Evolutionary conservation across 2,329 filamentous ascomycete genomes (phyloP).

Genomic region (Aspergillus sp.): DNA sequence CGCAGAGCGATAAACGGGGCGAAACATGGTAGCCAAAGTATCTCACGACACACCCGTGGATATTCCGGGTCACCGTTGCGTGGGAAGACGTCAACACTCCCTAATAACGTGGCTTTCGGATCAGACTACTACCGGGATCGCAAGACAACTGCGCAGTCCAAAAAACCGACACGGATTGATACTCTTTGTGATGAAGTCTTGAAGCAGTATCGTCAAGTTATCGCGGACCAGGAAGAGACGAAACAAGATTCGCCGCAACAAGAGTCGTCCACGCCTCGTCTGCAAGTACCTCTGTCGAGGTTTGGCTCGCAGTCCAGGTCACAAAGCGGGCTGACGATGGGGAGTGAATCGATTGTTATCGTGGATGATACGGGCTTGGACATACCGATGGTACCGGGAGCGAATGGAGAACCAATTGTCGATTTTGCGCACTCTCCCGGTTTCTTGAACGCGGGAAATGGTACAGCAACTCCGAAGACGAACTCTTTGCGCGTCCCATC

Average conservation of each 20-base stretch:
- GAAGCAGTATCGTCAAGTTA: constrained; percentile 70
- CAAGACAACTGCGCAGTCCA: constrained; percentile 27
- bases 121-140: constrained; percentile 39
- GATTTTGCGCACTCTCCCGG: constrained; percentile 10
- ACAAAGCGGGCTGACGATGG: constrained; percentile 58
- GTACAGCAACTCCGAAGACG: constrained; percentile 9
- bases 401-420: constrained; percentile 13
- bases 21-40: constrained; percentile 32
- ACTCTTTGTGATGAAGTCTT: constrained; percentile 70
- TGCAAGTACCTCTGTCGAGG: constrained; percentile 10
- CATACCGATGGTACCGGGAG: constrained; percentile 35
- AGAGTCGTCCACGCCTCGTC: constrained; percentile 1
- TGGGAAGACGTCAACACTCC: constrained; percentile 37
- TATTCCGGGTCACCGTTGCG: constrained; percentile 26
- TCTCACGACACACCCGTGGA: constrained; percentile 30
- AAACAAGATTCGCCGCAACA: constrained; percentile 4
- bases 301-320: constrained; percentile 27
- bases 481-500: constrained; percentile 14
- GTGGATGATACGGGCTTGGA: constrained; percentile 57
- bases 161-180: constrained; percentile 64
- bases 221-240: constrained; percentile 34
- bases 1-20: constrained; percentile 67
- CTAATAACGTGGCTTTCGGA: constrained; percentile 39
- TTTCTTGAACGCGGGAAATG: constrained; percentile 9
- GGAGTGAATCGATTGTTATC: constrained; percentile 88